Percentiles rank a stretch among this genome's conserved stretches.
phyloP scores from a whole-genome alignment of 805 yeast genomes.

The Ogataea methylovora region DNA sequence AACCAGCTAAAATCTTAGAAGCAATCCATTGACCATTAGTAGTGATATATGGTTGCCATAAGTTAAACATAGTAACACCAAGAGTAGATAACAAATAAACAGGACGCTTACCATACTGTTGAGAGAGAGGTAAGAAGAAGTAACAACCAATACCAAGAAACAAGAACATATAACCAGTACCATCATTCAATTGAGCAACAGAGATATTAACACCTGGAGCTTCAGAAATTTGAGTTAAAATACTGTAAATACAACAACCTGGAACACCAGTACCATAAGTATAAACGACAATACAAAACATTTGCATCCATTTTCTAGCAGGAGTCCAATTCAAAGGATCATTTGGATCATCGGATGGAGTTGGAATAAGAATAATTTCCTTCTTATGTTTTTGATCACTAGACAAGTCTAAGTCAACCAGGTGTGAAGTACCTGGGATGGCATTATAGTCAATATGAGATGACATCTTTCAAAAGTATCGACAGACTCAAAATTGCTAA shows the following conservation, averaged over 20 bases:
- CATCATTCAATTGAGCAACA: conserved; percentile 26
- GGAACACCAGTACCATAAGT: conserved; percentile 20
- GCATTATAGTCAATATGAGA: conserved; percentile 26
- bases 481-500: too few relatives aligned
- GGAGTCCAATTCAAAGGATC: conserved; percentile 63
- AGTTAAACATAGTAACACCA: conserved; percentile 20
- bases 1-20: conserved; percentile 22
- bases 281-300: conserved; percentile 37
- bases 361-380: conserved; percentile 49
- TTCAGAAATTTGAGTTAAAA: conserved; percentile 15
- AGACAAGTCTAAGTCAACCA: conserved; percentile 32
- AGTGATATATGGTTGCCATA: conserved; percentile 27
- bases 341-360: conserved; percentile 60
- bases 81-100: conserved; percentile 25
- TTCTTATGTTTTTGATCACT: conserved; percentile 8
- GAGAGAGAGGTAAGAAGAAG: conserved; percentile 30
- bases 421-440: conserved; percentile 45
- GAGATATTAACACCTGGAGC: conserved; percentile 14
- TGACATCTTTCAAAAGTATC: too few relatives aligned
- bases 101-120: conserved; percentile 32
- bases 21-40: conserved; percentile 26
- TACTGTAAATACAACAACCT: conserved; percentile 20
- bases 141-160: conserved; percentile 33
- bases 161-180: conserved; percentile 32
- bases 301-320: conserved; percentile 37